Base-by-base conservation (phyloP, 1,284 basidiomycete genomes). In the Chalciporus sp. region DNA sequence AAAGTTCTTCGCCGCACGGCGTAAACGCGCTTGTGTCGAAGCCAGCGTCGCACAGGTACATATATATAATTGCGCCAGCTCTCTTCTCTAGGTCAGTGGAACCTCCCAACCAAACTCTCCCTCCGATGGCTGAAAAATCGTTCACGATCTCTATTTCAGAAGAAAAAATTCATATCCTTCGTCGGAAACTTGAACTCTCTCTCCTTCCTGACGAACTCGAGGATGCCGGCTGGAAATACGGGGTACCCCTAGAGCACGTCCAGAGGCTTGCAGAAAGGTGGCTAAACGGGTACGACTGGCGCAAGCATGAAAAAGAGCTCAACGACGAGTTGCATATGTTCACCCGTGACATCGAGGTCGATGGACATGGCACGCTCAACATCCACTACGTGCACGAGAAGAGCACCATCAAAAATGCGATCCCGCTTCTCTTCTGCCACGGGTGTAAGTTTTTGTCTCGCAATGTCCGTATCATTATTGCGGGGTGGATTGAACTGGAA, bases 381-480 rank as follows among this genome's bases (percentile, higher is more conserved):
- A 68, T 78, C 8, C 78, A 80, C 55, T 79, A 79, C 47, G 58
- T 79, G 2, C 77, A 80, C 56, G 57, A 76, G 55, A 68, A 62
- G 62, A 78, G 74, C 52, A 52, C 55, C 14, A 58, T 63, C 2
- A 39, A 58, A 9, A 62, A 68, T 33, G 78, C 79, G 0, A 76
- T 80, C 33, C 78, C 79, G 0, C 52, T 80, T 5, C 63, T 80
- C n/a, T 80, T 76, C 58, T 70, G 76, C 9, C 78, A 80, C 23
- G 78, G 78, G 20, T 80, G 79, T 78, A 57, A 35, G 77, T 70
- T 20, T 26, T 0, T 6, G 2, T 19, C 16, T 29, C 0, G 26
- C 4, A 33, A 7, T 7, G 39, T 26, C 6, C 1, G 20, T 20
- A 9, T 33, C 19, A 1, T 33, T 33, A 12, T 33, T 33, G 31